Conservation (phyloP, 805 yeast species). For the Starmerella stellata region DNA sequence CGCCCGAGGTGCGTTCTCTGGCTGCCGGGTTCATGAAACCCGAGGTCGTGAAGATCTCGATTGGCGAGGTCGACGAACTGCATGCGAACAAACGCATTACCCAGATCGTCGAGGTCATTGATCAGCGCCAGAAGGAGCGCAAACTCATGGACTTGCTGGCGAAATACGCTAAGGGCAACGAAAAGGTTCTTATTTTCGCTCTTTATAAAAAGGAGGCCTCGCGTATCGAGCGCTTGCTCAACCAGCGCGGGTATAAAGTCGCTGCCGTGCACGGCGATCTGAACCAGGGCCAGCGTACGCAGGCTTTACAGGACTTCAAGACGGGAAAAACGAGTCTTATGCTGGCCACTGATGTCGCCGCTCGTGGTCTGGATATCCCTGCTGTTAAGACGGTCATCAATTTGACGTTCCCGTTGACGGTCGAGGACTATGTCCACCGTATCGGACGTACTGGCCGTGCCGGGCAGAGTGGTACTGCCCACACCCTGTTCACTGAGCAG, state of each 20-base stretch:
- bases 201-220: conserved; percentile 92
- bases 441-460: conserved; percentile 98
- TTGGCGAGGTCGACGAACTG: conserved; percentile 88
- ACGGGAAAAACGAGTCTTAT: conserved; percentile 54
- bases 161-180: conserved; percentile 41
- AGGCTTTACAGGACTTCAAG: conserved; percentile 72
- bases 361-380: conserved; percentile 94
- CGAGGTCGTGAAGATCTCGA: conserved; percentile 67
- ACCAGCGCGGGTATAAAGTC: conserved; percentile 55
- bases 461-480: conserved; percentile 85
- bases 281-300: conserved; percentile 78
- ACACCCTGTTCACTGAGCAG: conserved; percentile 87
- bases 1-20: conserved; percentile 88
- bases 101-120: conserved; percentile 85
- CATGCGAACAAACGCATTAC: conserved; percentile 86
- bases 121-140: conserved; percentile 61
- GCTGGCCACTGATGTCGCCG: conserved; percentile 96
- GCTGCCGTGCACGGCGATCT: conserved; percentile 95
- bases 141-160: conserved; percentile 52
- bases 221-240: conserved; percentile 62
- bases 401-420: conserved; percentile 87
- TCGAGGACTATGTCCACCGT: conserved; percentile 92
- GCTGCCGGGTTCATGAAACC: conserved; percentile 66
- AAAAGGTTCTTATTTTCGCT: conserved; percentile 80
- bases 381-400: conserved; percentile 90